Evolutionary conservation across 139 green algal genomes (phyloP).

Genomic region (Closterium sp.): DNA sequence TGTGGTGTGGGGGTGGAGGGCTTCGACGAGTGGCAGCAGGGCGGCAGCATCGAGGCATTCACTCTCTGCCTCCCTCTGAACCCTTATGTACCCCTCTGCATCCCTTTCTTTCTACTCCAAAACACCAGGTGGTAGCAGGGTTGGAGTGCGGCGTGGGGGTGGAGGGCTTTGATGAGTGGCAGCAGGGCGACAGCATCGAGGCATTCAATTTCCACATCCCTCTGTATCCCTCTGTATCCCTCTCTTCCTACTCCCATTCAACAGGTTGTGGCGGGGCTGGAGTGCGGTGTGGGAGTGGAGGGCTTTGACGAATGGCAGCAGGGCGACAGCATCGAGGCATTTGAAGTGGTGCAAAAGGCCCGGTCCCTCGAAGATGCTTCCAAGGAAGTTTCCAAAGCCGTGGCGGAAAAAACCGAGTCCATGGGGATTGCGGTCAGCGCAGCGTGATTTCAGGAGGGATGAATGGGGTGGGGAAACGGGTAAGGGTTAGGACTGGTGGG

Average conservation of each 20-base stretch:
- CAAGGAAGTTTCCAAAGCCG: neutral
- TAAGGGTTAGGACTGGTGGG: neutral
- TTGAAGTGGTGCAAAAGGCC: slow-evolving; percentile 52
- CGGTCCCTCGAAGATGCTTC: slow-evolving; percentile 60
- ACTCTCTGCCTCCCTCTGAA: no score
- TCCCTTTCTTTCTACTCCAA: no score
- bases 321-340: slow-evolving; percentile 59
- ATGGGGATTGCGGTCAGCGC: no score
- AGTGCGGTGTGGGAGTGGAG: slow-evolving; percentile 52
- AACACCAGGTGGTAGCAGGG: slow-evolving; percentile 31
- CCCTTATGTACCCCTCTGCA: no score
- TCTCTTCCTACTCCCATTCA: neutral
- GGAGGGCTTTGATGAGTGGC: no score
- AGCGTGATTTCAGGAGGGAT: no score
- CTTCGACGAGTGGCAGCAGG: slow-evolving; percentile 55
- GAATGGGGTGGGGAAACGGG: slow-evolving; percentile 26
- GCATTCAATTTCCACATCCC: no score
- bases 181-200: no score
- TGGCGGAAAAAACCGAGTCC: neutral
- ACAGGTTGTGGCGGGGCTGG: slow-evolving; percentile 44
- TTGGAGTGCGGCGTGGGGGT: slow-evolving; percentile 55
- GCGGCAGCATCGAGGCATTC: slow-evolving; percentile 59
- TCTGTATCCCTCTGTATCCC: no score
- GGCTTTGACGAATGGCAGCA: slow-evolving; percentile 55
- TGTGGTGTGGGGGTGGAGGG: slow-evolving; percentile 46